Evolutionary conservation across 257 asterid species (phyloP).

Genomic region (Scutellaria baicalensis): DNA sequence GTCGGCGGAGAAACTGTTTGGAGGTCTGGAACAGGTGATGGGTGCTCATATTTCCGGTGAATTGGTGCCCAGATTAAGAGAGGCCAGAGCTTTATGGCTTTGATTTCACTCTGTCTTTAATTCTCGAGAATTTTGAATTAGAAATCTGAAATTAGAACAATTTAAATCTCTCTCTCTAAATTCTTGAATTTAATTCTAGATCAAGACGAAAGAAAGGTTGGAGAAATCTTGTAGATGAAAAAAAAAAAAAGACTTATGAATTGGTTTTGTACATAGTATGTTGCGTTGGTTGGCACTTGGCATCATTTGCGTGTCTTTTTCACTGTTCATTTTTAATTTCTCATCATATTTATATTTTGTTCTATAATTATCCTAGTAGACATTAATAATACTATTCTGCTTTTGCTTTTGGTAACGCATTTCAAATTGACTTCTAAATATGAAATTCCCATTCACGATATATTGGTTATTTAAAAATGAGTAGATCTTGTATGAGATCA

Average conservation of each 20-base stretch:
- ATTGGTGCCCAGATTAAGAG: conserved; percentile 61
- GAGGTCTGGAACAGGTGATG: conserved; percentile 75
- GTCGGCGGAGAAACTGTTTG: conserved; percentile 74
- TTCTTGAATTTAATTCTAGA: not conserved
- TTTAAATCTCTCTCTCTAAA: not conserved
- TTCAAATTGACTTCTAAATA: not conserved
- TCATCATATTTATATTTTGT: not conserved
- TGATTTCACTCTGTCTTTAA: conserved; percentile 16
- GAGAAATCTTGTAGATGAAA: not conserved
- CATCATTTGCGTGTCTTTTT: not conserved
- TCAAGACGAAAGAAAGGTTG: not conserved
- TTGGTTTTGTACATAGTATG: conserved; percentile 9
- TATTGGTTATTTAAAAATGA: no score
- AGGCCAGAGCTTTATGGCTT: conserved; percentile 83
- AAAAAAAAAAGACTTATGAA: not conserved
- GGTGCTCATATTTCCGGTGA: conserved; percentile 76
- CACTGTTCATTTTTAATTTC: not conserved
- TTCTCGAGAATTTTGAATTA: not conserved
- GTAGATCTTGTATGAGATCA: no score
- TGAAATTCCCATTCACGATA: no score
- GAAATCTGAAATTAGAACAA: not conserved
- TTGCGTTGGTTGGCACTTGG: not conserved
- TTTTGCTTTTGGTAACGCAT: not conserved
- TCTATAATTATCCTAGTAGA: not conserved
- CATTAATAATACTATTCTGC: no score